These are phyloP conservation scores for Hibiscus trionum DNA, from an alignment of 345 rosid species.

Conservation along the genomic window DNA sequence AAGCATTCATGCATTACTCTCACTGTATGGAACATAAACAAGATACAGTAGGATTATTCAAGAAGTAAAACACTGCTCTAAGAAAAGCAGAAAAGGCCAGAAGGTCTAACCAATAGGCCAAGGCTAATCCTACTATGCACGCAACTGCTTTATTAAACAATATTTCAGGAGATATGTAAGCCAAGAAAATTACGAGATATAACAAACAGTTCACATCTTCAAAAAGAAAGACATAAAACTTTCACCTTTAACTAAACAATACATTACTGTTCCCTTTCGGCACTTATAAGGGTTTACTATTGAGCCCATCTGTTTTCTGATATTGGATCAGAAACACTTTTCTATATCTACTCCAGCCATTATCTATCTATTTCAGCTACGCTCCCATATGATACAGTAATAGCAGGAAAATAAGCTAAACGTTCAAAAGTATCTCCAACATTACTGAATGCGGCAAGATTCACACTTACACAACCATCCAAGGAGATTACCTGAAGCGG, in stretches of 20 bases:
- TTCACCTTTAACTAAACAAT: not conserved
- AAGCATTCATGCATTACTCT: not conserved
- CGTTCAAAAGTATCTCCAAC: not conserved
- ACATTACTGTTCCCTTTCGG: not conserved
- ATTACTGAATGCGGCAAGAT: not conserved
- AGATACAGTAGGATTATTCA: not conserved
- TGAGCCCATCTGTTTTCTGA: not conserved
- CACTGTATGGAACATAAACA: not conserved
- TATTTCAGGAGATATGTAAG: not conserved
- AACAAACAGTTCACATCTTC: not conserved
- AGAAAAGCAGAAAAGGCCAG: not conserved
- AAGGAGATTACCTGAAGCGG: slow-evolving; percentile 59
- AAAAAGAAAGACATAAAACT: not conserved
- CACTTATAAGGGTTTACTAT: not conserved
- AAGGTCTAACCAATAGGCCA: not conserved
- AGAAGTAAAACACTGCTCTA: not conserved
- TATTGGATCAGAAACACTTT: not conserved
- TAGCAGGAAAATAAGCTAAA: not conserved
- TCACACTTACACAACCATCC: not conserved
- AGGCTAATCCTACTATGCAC: not conserved
- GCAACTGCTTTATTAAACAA: not conserved
- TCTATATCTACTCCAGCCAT: not conserved
- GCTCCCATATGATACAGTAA: not conserved
- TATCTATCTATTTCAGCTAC: not conserved
- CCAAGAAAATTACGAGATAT: not conserved